Evolutionary conservation across 2,329 filamentous ascomycete species (phyloP).

Genomic region (Arthrinium puccinioides): DNA sequence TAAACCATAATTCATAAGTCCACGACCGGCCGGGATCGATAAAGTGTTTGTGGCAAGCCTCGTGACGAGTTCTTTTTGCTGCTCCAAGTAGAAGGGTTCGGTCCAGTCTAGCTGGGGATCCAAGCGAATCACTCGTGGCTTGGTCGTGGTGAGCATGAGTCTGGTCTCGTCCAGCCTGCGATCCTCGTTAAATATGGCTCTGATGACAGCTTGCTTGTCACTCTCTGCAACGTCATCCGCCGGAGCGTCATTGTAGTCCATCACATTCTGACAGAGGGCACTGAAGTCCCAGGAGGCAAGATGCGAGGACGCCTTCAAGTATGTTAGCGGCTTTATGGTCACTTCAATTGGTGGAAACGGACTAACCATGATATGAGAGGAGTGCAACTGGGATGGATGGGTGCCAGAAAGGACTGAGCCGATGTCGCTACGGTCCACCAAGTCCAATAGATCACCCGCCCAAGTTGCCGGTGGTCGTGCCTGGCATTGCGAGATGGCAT

Average conservation of each 20-base stretch:
- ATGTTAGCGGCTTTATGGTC: too few relatives aligned
- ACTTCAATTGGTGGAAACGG: neutral
- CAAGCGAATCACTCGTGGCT: slow-evolving; percentile 71
- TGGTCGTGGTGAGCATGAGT: slow-evolving; percentile 76
- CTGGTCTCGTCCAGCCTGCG: slow-evolving; percentile 82
- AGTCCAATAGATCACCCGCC: slow-evolving; percentile 60
- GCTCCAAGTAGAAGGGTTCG: slow-evolving; percentile 82
- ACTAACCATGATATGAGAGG: slow-evolving; percentile 36
- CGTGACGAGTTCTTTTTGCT: slow-evolving; percentile 84
- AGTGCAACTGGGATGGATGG: slow-evolving; percentile 25
- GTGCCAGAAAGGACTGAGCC: slow-evolving; percentile 53
- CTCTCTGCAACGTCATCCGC: slow-evolving; percentile 77
- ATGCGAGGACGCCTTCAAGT: slow-evolving; percentile 58
- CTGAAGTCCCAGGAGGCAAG: slow-evolving; percentile 67
- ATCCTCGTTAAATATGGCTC: slow-evolving; percentile 85
- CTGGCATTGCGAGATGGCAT: slow-evolving; percentile 80
- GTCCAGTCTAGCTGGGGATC: slow-evolving; percentile 68
- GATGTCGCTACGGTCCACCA: slow-evolving; percentile 79
- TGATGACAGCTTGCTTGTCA: slow-evolving; percentile 75
- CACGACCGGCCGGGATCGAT: slow-evolving; percentile 80
- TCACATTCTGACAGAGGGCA: slow-evolving; percentile 63
- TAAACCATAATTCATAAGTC: slow-evolving; percentile 80
- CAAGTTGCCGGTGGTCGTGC: slow-evolving; percentile 73
- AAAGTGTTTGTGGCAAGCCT: slow-evolving; percentile 81
- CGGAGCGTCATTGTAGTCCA: slow-evolving; percentile 50